phyloP scores from a whole-genome alignment of 2,329 filamentous ascomycete genomes.

The Rosellinia necatrix region DNA sequence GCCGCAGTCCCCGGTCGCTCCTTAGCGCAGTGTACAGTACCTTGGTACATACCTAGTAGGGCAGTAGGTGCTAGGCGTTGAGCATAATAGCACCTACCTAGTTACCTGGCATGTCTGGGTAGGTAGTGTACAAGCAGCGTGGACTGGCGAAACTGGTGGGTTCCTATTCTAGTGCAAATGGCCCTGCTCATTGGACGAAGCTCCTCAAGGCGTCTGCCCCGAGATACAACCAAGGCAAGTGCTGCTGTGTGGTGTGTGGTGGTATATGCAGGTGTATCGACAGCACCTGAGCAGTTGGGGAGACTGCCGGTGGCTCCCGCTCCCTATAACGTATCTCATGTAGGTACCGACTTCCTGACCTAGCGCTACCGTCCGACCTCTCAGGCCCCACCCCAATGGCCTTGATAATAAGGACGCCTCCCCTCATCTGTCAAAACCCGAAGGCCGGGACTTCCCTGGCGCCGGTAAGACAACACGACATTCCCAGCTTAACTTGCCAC shows the following conservation, averaged over 20 bases:
- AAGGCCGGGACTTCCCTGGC: conserved; percentile 28
- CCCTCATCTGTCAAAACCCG: conserved; percentile 28
- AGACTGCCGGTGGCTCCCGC: no score
- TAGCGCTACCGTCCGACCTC: neutral
- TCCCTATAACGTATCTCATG: conserved; percentile 3
- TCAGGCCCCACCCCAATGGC: conserved; percentile 6
- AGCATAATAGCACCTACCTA: no score
- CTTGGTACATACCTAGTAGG: neutral
- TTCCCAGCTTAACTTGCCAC: neutral
- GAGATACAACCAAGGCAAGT: neutral
- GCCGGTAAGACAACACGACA: conserved; percentile 25
- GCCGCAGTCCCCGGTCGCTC: neutral
- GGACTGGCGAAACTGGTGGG: no score
- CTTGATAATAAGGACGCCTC: conserved; percentile 28
- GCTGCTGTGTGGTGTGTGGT: neutral
- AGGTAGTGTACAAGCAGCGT: no score
- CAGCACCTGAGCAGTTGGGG: neutral
- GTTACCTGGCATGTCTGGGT: no score
- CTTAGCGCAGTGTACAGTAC: neutral
- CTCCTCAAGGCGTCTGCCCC: no score
- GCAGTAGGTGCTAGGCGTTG: no score
- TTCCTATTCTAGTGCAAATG: no score
- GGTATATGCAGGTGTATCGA: neutral
- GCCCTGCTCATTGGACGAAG: no score
- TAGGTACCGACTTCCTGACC: neutral